Conservation (phyloP, 768 basidiomycete genomes). For the Boletus bicolor region DNA sequence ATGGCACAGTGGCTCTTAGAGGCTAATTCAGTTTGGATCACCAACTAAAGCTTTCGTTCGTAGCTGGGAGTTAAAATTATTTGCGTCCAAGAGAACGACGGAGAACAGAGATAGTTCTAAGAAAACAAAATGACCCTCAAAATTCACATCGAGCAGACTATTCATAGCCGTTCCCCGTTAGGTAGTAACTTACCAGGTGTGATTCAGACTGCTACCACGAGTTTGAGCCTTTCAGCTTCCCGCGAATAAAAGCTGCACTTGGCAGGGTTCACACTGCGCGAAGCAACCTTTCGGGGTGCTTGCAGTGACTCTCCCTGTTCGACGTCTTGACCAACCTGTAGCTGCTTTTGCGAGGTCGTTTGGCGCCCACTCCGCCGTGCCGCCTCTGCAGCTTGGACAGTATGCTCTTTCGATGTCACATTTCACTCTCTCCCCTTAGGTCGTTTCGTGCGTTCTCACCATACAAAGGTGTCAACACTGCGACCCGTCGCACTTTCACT, state of each 20-base stretch:
- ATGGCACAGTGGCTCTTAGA: not conserved
- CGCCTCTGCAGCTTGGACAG: slow-evolving; percentile 37
- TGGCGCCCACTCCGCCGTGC: slow-evolving; percentile 28
- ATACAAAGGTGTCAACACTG: not conserved
- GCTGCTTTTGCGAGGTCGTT: slow-evolving; percentile 49
- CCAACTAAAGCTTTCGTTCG: no score
- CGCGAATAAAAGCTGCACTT: not conserved
- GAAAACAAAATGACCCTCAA: no score
- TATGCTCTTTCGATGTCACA: slow-evolving; percentile 24
- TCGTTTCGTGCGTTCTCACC: slow-evolving; percentile 18
- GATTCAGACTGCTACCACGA: not conserved
- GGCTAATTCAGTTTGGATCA: no score
- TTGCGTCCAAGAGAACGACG: no score
- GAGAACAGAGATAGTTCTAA: no score
- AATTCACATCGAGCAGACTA: no score
- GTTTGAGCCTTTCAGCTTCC: not conserved
- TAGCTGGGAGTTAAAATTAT: no score
- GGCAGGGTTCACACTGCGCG: slow-evolving; percentile 18
- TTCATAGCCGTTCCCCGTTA: no score
- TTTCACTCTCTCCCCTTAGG: slow-evolving; percentile 27
- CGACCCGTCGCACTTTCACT: slow-evolving; percentile 27
- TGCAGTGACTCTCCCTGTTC: not conserved
- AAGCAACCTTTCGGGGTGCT: slow-evolving; percentile 7
- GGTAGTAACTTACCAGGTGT: no score
- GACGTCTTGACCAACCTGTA: slow-evolving; percentile 12